Conservation (phyloP, 2,329 filamentous ascomycete species). For the Cladophialophora carrionii region DNA sequence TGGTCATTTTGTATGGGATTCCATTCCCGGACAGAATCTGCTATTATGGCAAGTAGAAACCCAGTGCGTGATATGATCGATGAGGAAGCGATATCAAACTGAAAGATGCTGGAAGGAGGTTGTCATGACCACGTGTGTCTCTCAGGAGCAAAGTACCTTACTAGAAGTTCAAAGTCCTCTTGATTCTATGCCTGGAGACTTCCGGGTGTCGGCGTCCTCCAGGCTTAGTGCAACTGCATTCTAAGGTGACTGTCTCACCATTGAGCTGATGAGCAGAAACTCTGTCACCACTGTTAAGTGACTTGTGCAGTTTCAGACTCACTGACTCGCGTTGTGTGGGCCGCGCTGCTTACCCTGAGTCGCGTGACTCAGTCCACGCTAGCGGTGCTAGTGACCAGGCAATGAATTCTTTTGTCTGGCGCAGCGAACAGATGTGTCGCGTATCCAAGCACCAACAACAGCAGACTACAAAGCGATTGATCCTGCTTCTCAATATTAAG, state of each 20-base stretch:
- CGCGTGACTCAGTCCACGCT: neutral
- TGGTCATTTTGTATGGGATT: no score
- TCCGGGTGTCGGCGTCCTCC: neutral
- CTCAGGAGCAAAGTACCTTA: neutral
- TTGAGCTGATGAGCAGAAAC: neutral
- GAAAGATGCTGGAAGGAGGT: no score
- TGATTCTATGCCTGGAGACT: neutral
- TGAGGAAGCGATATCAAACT: no score
- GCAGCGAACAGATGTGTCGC: neutral
- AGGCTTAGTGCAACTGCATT: neutral
- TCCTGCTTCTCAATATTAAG: neutral
- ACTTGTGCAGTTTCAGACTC: neutral
- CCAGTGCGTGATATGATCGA: no score
- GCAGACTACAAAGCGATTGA: neutral
- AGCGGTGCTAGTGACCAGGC: neutral
- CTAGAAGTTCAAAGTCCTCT: neutral
- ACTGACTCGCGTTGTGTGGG: neutral
- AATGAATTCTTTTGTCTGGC: neutral
- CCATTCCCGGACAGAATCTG: no score
- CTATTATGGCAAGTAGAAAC: no score
- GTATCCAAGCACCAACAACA: neutral
- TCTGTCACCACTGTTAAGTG: neutral
- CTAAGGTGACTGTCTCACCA: neutral
- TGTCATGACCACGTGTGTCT: no score
- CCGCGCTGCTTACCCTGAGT: neutral